These are phyloP conservation scores for Aureobasidium lini DNA, from an alignment of 2,329 filamentous ascomycete species.

Conservation along the genomic window DNA sequence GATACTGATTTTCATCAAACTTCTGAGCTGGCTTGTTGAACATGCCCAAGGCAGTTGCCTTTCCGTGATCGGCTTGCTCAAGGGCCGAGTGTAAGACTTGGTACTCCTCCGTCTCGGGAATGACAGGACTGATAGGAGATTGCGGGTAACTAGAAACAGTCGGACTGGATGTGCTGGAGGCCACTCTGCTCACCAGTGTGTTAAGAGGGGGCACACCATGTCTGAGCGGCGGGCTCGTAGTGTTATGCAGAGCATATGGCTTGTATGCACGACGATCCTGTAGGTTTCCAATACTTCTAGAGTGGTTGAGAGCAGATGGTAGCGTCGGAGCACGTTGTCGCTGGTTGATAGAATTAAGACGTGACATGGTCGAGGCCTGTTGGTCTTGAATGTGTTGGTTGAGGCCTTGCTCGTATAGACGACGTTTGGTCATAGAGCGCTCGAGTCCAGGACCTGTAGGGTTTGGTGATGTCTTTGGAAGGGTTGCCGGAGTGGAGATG, in stretches of 20 bases:
- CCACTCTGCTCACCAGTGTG: conserved; percentile 10
- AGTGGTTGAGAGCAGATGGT: conserved; percentile 25
- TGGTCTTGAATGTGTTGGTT: conserved; percentile 75
- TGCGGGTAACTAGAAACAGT: conserved; percentile 28
- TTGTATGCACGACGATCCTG: conserved; percentile 35
- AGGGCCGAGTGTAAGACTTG: conserved; percentile 54
- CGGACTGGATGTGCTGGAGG: conserved; percentile 34
- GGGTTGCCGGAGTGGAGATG: conserved; percentile 31
- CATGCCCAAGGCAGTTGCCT: conserved; percentile 66
- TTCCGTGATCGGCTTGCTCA: conserved; percentile 69
- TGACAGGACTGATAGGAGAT: conserved; percentile 58
- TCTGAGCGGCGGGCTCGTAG: conserved; percentile 30
- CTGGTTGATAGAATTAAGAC: conserved; percentile 65
- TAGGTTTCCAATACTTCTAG: conserved; percentile 60
- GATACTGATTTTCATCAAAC: conserved; percentile 80
- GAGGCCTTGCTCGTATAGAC: conserved; percentile 76
- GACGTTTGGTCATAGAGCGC: conserved; percentile 61
- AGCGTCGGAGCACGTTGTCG: conserved; percentile 53
- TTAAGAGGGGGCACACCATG: conserved; percentile 1
- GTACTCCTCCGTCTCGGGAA: conserved; percentile 65
- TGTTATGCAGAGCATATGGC: conserved; percentile 27
- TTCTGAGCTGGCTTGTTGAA: conserved; percentile 66
- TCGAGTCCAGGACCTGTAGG: conserved; percentile 40
- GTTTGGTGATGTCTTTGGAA: conserved; percentile 22
- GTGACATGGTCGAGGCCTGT: conserved; percentile 66